phyloP scores from a whole-genome alignment of 169 alveolate genomes.

The Eimeria praecox region DNA sequence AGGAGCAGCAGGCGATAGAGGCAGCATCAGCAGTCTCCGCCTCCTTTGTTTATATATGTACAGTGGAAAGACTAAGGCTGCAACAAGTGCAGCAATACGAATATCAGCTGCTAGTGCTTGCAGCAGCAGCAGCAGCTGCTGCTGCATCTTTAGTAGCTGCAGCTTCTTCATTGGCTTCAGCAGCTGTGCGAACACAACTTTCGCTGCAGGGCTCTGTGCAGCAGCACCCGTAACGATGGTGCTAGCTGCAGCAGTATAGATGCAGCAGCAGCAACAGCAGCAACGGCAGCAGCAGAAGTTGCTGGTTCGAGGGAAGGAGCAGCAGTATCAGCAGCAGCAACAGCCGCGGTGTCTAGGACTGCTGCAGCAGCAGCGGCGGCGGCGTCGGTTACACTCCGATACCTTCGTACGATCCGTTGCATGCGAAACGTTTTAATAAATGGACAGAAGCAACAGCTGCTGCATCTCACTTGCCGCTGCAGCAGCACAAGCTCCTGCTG shows the following conservation, averaged over 20 bases:
- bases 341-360: no score
- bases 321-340: background rate
- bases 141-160: background rate
- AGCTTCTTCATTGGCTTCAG: background rate
- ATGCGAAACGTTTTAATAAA: background rate
- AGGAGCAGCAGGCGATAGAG: background rate
- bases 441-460: background rate
- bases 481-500: background rate
- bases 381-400: background rate
- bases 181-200: background rate
- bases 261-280: background rate
- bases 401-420: background rate
- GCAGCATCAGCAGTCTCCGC: background rate
- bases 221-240: background rate
- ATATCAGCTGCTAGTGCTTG: background rate
- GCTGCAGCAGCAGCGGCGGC: conserved; percentile 4
- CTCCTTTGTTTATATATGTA: background rate
- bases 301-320: background rate
- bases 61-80: background rate
- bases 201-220: background rate
- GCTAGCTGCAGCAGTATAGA: background rate
- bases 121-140: background rate
- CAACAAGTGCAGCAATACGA: conserved; percentile 8
- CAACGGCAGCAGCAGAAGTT: conserved; percentile 9
- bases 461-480: background rate